Percentiles rank a stretch among this genome's conserved stretches.
Evolutionary conservation across 768 basidiomycete species (phyloP).

Genomic region (Rubroboletus pulcherrimus): DNA sequence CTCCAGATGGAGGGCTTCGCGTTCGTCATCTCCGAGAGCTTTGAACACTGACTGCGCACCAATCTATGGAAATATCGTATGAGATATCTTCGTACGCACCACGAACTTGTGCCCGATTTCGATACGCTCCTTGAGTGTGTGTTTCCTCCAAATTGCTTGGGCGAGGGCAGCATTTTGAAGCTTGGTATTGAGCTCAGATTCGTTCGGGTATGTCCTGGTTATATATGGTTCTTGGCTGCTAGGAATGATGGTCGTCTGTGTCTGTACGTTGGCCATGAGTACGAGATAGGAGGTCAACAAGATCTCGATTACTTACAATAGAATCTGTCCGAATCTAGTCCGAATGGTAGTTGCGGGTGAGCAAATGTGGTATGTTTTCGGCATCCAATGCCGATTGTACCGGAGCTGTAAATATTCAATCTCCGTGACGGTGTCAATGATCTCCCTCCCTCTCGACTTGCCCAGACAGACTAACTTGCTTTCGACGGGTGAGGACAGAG

Average conservation of each 20-base stretch:
- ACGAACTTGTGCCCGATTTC: constrained; percentile 69
- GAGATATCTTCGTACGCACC: constrained; percentile 37
- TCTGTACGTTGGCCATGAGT: constrained; percentile 22
- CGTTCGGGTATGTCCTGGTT: constrained; percentile 57
- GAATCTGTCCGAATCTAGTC: neutral
- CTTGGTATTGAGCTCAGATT: constrained; percentile 54
- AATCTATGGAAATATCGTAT: neutral
- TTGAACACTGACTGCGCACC: constrained; percentile 45
- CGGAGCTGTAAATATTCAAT: constrained; percentile 16
- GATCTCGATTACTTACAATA: too few species aligned
- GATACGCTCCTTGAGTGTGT: constrained; percentile 59
- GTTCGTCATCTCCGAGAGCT: constrained; percentile 45
- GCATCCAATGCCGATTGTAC: constrained; percentile 18
- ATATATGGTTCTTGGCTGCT: constrained; percentile 65
- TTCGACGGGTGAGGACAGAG: constrained; percentile 18
- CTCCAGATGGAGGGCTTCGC: constrained; percentile 52
- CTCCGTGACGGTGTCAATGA: constrained; percentile 9
- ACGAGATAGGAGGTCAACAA: neutral
- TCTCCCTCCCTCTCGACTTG: neutral
- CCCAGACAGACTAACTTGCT: neutral
- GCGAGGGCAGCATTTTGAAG: constrained; percentile 59
- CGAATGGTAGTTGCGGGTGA: neutral
- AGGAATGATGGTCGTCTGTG: constrained; percentile 82
- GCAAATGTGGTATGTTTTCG: constrained; percentile 9
- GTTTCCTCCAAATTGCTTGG: constrained; percentile 70